Percentiles rank a stretch among this genome's conserved stretches.
phyloP scores from a whole-genome alignment of 805 yeast genomes.

The Maudiozyma serrabonitensis region DNA sequence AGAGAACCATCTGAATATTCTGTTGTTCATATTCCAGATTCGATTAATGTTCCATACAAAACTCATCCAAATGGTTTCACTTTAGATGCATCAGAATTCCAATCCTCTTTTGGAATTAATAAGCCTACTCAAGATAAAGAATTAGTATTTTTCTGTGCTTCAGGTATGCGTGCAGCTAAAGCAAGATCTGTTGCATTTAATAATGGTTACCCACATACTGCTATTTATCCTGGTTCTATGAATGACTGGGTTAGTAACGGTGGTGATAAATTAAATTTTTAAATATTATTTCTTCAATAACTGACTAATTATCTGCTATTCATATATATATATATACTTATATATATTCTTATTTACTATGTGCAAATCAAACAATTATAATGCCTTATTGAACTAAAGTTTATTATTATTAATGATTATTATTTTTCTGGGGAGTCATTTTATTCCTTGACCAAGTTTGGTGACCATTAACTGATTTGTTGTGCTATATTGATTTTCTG shows the following conservation, averaged over 20 bases:
- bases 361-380: too few species aligned
- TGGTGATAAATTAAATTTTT: conserved; percentile 12
- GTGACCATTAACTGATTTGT: too few species aligned
- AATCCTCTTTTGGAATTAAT: conserved; percentile 58
- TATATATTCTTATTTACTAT: background rate
- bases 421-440: too few species aligned
- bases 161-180: conserved; percentile 75
- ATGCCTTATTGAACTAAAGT: too few species aligned
- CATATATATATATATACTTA: background rate
- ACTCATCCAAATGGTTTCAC: conserved; percentile 80
- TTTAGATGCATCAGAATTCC: conserved; percentile 57
- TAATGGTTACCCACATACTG: conserved; percentile 65
- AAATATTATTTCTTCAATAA: too few species aligned
- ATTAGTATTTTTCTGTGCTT: conserved; percentile 74
- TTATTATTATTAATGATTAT: too few species aligned
- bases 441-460: too few species aligned
- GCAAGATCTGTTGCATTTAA: conserved; percentile 80
- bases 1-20: conserved; percentile 73
- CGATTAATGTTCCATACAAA: conserved; percentile 74
- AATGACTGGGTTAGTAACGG: conserved; percentile 57
- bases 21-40: conserved; percentile 70
- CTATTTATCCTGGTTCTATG: conserved; percentile 74
- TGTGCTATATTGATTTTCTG: too few species aligned
- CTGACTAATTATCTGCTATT: too few species aligned
- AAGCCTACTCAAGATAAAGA: conserved; percentile 60